phyloP scores from a whole-genome alignment of 306 rosid genomes.

The Datisca glomerata region DNA sequence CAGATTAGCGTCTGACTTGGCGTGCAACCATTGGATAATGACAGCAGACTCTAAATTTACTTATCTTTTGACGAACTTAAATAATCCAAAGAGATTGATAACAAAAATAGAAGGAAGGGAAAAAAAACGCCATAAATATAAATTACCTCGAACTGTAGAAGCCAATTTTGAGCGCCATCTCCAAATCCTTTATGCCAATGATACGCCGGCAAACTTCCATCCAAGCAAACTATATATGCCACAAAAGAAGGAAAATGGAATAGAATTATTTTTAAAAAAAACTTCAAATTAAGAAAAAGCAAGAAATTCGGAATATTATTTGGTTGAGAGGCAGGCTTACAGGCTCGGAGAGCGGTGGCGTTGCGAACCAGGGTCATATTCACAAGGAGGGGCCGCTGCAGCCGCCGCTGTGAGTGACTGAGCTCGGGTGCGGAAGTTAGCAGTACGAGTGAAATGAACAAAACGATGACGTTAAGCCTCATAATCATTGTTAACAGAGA shows the following conservation, averaged over 20 bases:
- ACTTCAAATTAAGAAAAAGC: no score
- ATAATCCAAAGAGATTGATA: no score
- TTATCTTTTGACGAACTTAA: no score
- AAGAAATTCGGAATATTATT: neutral
- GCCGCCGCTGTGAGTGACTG: conserved; percentile 10
- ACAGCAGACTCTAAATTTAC: no score
- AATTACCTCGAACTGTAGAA: conserved; percentile 79
- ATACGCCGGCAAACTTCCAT: conserved; percentile 94
- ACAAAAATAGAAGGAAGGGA: neutral
- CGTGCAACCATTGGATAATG: neutral
- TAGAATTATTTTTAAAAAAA: neutral
- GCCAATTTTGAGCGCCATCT: conserved; percentile 69
- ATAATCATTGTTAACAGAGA: no score
- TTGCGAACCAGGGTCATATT: conserved; percentile 53
- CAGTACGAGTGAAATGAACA: conserved; percentile 15
- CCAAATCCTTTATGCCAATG: conserved; percentile 78
- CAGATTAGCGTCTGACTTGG: neutral
- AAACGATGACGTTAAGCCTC: conserved; percentile 17
- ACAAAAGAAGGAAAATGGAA: neutral
- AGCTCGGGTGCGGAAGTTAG: conserved; percentile 14
- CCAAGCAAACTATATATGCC: conserved; percentile 59
- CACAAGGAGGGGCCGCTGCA: conserved; percentile 37
- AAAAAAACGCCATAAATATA: neutral
- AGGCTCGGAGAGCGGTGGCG: conserved; percentile 49
- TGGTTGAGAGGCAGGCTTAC: conserved; percentile 31